Conservation (phyloP, 768 basidiomycete genomes). For the Myochromella boudieri region DNA sequence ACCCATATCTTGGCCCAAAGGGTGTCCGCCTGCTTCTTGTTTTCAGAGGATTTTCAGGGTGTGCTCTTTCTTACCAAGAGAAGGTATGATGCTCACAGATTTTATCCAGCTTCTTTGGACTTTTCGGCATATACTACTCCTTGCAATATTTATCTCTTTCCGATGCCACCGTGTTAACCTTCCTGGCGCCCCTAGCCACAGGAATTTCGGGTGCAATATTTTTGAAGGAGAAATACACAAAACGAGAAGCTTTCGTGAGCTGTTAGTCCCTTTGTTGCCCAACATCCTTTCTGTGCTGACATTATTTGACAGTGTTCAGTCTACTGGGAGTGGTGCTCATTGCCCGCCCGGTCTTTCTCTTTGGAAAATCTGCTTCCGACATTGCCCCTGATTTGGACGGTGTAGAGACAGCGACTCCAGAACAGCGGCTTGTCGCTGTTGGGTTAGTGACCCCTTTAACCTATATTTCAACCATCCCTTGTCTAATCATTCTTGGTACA, state of each 20-base stretch:
- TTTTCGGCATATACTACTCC: constrained; percentile 58
- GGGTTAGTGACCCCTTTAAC: constrained; percentile 1
- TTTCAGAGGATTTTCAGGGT: constrained; percentile 67
- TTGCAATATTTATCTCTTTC: constrained; percentile 75
- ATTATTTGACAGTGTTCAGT: constrained; percentile 47
- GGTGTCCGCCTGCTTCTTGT: constrained; percentile 59
- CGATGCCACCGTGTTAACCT: constrained; percentile 76
- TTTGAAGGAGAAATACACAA: constrained; percentile 57
- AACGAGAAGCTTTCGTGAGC: constrained; percentile 52
- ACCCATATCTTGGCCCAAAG: constrained; percentile 71
- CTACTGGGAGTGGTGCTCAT: constrained; percentile 79
- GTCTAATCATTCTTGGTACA: neutral
- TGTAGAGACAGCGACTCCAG: constrained; percentile 26
- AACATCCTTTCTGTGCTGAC: neutral
- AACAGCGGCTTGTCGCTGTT: constrained; percentile 41
- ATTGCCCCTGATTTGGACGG: constrained; percentile 22
- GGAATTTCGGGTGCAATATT: constrained; percentile 62
- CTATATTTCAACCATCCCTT: neutral
- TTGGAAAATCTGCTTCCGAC: constrained; percentile 39
- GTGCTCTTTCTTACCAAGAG: constrained; percentile 9
- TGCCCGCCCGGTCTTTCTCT: constrained; percentile 74
- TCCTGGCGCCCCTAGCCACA: constrained; percentile 68
- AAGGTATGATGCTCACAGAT: neutral
- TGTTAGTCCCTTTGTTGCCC: constrained; percentile 23
- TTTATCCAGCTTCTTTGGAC: constrained; percentile 56